phyloP scores from a whole-genome alignment of 1,139 yeast genomes.

The Groenewaldozyma sp. region DNA sequence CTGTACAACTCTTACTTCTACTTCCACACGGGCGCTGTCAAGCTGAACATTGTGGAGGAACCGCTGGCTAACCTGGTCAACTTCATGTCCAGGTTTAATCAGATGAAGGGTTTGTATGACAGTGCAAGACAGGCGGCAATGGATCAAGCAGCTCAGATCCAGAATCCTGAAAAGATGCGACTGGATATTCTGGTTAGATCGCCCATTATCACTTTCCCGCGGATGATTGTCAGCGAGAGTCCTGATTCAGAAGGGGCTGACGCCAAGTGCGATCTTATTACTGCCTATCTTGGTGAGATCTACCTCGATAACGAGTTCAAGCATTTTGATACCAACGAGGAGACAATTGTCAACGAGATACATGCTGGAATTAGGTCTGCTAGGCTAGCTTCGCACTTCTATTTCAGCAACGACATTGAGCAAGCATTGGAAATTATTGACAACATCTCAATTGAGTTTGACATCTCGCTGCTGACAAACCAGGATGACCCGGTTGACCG shows the following conservation, averaged over 20 bases:
- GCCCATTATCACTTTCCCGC: constrained; percentile 78
- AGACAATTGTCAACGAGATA: constrained; percentile 35
- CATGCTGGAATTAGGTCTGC: constrained; percentile 66
- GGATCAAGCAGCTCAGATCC: constrained; percentile 56
- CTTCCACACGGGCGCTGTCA: constrained; percentile 67
- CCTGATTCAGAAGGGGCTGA: constrained; percentile 24
- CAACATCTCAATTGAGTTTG: constrained; percentile 55
- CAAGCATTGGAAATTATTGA: constrained; percentile 63
- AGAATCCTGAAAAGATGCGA: constrained; percentile 53
- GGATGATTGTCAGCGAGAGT: constrained; percentile 27
- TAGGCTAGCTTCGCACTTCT: constrained; percentile 51
- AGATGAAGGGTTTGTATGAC: constrained; percentile 83
- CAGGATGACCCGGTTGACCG: constrained; percentile 25
- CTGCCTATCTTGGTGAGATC: constrained; percentile 76
- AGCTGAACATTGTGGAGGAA: constrained; percentile 69
- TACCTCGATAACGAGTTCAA: constrained; percentile 57
- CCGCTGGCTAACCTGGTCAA: constrained; percentile 61
- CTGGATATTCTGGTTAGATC: constrained; percentile 68
- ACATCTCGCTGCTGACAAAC: constrained; percentile 46
- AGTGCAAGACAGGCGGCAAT: constrained; percentile 80
- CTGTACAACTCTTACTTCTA: constrained; percentile 53
- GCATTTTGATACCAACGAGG: constrained; percentile 18
- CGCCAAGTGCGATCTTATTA: constrained; percentile 49
- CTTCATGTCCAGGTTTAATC: constrained; percentile 65
- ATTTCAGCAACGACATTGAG: constrained; percentile 35